Evolutionary conservation across 441 rosid genomes (phyloP).

Genomic region (Aleurites moluccanus): DNA sequence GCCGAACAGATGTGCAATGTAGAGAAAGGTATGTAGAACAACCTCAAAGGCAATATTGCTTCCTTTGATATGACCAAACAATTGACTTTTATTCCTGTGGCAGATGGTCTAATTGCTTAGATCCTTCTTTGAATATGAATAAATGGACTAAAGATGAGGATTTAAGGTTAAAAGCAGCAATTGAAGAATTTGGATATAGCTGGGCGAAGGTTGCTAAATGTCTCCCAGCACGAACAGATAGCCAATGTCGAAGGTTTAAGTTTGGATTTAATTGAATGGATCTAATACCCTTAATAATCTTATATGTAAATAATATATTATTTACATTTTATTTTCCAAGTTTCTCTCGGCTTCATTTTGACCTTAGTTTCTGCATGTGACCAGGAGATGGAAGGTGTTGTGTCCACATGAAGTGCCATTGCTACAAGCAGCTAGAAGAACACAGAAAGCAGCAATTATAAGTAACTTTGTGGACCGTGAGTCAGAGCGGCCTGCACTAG

Average conservation of each 20-base stretch:
- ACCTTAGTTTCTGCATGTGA: slow-evolving; percentile 1
- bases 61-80: slow-evolving; percentile 10
- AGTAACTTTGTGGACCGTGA: slow-evolving; percentile 86
- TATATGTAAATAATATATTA: not conserved
- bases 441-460: slow-evolving; percentile 47
- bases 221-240: slow-evolving; percentile 77
- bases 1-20: slow-evolving; percentile 72
- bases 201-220: slow-evolving; percentile 80
- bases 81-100: slow-evolving; percentile 18
- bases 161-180: slow-evolving; percentile 56
- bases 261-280: slow-evolving; percentile 13
- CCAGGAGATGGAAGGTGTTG: slow-evolving; percentile 76
- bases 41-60: slow-evolving; percentile 13
- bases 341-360: slow-evolving; percentile 10
- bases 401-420: slow-evolving; percentile 65
- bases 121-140: slow-evolving; percentile 63
- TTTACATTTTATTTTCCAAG: not conserved
- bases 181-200: slow-evolving; percentile 54
- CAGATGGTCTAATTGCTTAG: slow-evolving; percentile 83
- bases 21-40: slow-evolving; percentile 59
- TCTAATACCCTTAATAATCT: not conserved
- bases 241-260: slow-evolving; percentile 65
- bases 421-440: slow-evolving; percentile 53
- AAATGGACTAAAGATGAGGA: slow-evolving; percentile 87
- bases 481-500: slow-evolving; percentile 69